A percentile compares a stretch with the other conserved stretches of the same genome.
These are phyloP conservation scores for Spinacia oleracea DNA, from an alignment of 179 eudicot genomes.

Conservation along the genomic window DNA sequence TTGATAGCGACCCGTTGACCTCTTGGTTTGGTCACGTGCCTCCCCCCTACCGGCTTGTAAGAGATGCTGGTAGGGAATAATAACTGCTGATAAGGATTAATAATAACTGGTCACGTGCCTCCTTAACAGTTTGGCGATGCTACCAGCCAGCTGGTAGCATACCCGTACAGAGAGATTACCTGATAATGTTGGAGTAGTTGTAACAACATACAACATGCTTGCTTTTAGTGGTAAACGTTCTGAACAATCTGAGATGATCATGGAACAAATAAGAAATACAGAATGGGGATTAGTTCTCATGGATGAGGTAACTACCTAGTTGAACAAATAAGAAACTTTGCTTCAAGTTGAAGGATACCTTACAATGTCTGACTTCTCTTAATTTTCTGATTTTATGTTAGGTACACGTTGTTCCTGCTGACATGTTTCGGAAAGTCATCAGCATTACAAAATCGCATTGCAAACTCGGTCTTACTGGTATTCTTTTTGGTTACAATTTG, in stretches of 20 bases:
- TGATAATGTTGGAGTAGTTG: conserved; percentile 96
- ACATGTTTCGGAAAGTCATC: conserved; percentile 98
- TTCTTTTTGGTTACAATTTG: conserved; percentile 16
- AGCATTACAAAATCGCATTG: conserved; percentile 95
- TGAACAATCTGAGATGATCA: conserved; percentile 96
- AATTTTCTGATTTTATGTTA: conserved; percentile 29
- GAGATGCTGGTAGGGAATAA: too few species aligned
- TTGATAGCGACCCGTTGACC: too few species aligned
- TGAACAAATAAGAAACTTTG: not conserved
- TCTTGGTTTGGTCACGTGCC: too few species aligned
- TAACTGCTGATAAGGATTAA: too few species aligned
- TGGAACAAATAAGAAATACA: conserved; percentile 92
- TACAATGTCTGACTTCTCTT: conserved; percentile 2
- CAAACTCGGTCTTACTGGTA: conserved; percentile 98
- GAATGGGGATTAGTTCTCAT: conserved; percentile 99
- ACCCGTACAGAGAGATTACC: conserved; percentile 96
- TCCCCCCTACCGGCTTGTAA: too few species aligned
- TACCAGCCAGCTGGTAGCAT: too few species aligned
- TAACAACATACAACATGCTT: conserved; percentile 98
- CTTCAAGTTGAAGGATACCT: conserved; percentile 11
- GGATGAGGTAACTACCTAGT: conserved; percentile 72
- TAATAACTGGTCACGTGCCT: too few species aligned
- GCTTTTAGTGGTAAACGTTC: conserved; percentile 98
- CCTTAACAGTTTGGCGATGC: too few species aligned
- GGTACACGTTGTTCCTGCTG: conserved; percentile 99